A percentile compares a stretch with the other conserved stretches of the same genome.
Evolutionary conservation across 441 rosid genomes (phyloP).

Genomic region (Gossypium gossypioides): DNA sequence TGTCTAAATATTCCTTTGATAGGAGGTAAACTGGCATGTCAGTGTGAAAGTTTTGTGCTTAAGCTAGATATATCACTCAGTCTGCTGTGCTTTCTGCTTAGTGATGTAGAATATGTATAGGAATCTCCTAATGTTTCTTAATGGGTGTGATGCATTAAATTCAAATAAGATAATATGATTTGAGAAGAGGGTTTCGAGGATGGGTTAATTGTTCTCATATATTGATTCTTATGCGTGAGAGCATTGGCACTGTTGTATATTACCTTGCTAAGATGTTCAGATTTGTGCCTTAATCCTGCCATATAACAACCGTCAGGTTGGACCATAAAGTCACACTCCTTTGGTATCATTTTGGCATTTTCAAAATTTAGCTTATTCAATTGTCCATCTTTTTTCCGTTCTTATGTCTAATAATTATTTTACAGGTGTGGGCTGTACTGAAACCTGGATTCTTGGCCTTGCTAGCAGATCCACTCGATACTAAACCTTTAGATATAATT

Average conservation of each 20-base stretch:
- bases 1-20: not conserved
- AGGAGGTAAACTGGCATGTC: constrained; percentile 2
- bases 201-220: not conserved
- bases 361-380: not conserved
- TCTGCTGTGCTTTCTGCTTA: not conserved
- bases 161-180: not conserved
- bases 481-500: constrained; percentile 78
- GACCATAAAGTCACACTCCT: not conserved
- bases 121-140: not conserved
- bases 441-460: constrained; percentile 97
- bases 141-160: not conserved
- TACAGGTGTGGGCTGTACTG: constrained; percentile 95
- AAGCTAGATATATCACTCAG: not conserved
- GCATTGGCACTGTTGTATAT: not conserved
- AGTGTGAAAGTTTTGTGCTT: not conserved
- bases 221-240: not conserved
- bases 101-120: not conserved
- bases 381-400: not conserved
- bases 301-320: not conserved
- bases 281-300: not conserved
- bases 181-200: not conserved
- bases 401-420: constrained; percentile 13
- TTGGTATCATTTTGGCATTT: not conserved
- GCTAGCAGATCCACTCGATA: constrained; percentile 74
- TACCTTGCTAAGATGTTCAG: not conserved